Evolutionary conservation across 345 rosid genomes (phyloP), one percentile per base, ranked within the genome.

Genomic region (Euphorbia pulcherrima): DNA sequence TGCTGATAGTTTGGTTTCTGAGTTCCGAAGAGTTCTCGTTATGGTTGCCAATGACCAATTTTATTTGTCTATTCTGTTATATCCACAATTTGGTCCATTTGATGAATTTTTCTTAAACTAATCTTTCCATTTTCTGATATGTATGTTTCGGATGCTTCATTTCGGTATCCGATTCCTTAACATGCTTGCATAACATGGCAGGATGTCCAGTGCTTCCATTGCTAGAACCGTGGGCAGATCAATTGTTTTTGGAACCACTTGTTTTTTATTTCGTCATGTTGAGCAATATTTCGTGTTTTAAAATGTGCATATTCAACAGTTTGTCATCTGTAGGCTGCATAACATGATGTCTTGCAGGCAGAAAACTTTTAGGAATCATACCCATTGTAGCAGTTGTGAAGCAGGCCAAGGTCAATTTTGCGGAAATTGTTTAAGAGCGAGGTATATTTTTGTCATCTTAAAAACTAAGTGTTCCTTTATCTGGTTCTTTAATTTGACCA

Each of bases 351-450:
- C 18, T 57, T 57, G 35, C 39, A 57, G 61, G 61, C 20, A 27
- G 20, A 57, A 28, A 57, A 13, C 39, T 27, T 5, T 57, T 28
- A 20, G 10, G 61, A 62, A 4, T 26, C 81, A 51, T 30, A 74
- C 83, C 12, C 65, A 44, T 40, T 80, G 83, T 70, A 44, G 72
- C 74, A 68, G 65, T 74, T 80, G 83, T 35, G 16, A 53, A 14
- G 5, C 61, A 62, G 79, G 60, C 61, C 79, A 72, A 60, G 84
- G 84, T 24, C 79, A 80, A 62, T 47, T 80, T 51, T 80, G 79
- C 65, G 84, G 84, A 48, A 75, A 72, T 52, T 80, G 81, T 73
- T 72, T 77, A 33, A 74, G 60, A 57, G 72, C 41, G 70, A 80
- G 84, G 81, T 80, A 47, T 16, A n/a, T 33, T 47, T 41, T 17